Evolutionary conservation across 768 basidiomycete species (phyloP).

Genomic region (Boletus subparvulus): DNA sequence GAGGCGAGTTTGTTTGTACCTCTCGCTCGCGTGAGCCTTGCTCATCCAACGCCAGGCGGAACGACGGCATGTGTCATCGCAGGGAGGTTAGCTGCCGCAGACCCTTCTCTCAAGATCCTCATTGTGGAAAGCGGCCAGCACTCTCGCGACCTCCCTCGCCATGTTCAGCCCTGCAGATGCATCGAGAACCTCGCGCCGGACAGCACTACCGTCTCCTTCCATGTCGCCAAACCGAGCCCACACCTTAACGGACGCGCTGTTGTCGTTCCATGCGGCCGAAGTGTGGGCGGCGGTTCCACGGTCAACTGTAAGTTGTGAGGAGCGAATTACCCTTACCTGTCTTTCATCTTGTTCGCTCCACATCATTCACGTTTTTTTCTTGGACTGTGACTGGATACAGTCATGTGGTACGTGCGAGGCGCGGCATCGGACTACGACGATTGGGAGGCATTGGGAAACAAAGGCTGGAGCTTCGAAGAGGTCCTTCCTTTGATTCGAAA

Average conservation of each 20-base stretch:
- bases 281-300: slow-evolving; percentile 61
- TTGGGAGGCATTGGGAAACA: slow-evolving; percentile 51
- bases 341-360: background rate
- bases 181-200: slow-evolving; percentile 41
- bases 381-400: slow-evolving; percentile 12
- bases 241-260: slow-evolving; percentile 45
- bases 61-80: slow-evolving; percentile 54
- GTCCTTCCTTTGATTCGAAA: slow-evolving; percentile 59
- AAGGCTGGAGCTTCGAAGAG: slow-evolving; percentile 59
- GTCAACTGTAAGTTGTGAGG: slow-evolving; percentile 49
- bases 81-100: slow-evolving; percentile 50
- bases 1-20: slow-evolving; percentile 38
- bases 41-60: slow-evolving; percentile 35
- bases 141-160: slow-evolving; percentile 43
- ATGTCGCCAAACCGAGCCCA: slow-evolving; percentile 39
- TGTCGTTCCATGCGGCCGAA: slow-evolving; percentile 47
- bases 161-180: slow-evolving; percentile 55
- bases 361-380: background rate
- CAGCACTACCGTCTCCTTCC: slow-evolving; percentile 45
- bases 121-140: slow-evolving; percentile 60
- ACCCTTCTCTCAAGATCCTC: slow-evolving; percentile 55
- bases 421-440: slow-evolving; percentile 64
- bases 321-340: too few relatives aligned
- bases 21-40: background rate
- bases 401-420: slow-evolving; percentile 55